These are phyloP conservation scores for Echium plantagineum DNA, from an alignment of 257 asterid species.

Conservation along the genomic window DNA sequence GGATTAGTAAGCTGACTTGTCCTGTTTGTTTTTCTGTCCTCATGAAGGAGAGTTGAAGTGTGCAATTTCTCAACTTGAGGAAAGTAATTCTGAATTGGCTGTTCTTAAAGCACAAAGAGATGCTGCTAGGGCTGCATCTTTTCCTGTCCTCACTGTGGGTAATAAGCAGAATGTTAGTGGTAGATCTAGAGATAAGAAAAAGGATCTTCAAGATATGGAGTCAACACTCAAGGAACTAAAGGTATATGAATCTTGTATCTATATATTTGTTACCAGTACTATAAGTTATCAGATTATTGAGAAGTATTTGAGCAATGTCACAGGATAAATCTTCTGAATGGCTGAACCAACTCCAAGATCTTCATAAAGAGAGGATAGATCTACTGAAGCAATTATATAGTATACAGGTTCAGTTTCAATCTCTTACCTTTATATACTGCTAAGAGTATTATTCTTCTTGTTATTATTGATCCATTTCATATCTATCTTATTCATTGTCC, in stretches of 20 bases:
- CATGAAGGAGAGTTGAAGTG: constrained; percentile 71
- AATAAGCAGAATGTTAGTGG: constrained; percentile 42
- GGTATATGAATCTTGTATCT: constrained; percentile 41
- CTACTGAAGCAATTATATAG: constrained; percentile 53
- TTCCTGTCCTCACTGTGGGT: constrained; percentile 41
- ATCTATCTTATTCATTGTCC: not conserved
- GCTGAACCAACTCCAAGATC: constrained; percentile 56
- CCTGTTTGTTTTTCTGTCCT: constrained; percentile 7
- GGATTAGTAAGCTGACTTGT: not conserved
- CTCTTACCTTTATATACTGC: constrained; percentile 5
- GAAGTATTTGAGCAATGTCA: not conserved
- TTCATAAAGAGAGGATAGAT: constrained; percentile 74
- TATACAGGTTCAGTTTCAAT: constrained; percentile 56
- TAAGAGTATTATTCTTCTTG: constrained; percentile 9
- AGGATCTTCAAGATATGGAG: constrained; percentile 77
- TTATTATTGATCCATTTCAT: constrained; percentile 3
- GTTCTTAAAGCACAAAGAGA: constrained; percentile 63
- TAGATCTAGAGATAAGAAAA: constrained; percentile 52
- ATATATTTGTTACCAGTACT: constrained; percentile 4
- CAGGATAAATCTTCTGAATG: constrained; percentile 67
- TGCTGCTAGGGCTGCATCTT: constrained; percentile 40
- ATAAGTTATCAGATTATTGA: not conserved
- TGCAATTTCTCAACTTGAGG: constrained; percentile 62
- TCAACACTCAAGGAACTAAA: constrained; percentile 56
- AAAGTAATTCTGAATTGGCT: constrained; percentile 56